Base-by-base conservation (phyloP, 305 asterid species). In the Fraxinus ornus region DNA sequence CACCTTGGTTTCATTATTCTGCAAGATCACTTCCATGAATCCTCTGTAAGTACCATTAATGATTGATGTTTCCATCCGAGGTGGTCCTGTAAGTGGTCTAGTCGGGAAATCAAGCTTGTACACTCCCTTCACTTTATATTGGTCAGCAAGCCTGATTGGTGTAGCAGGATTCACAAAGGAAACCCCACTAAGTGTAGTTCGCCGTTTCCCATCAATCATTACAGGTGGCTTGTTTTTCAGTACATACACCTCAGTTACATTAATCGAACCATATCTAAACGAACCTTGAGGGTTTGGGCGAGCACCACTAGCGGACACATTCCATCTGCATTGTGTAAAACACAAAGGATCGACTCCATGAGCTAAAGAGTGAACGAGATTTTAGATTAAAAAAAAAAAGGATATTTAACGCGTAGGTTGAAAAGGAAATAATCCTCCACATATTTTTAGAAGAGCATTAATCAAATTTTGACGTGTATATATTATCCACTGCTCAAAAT, bases 231-330 rank as follows among this genome's bases (percentile, higher is more conserved):
- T 87, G 90, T 94, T 94, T 82, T 78, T 87, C 41, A 96, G 89
- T 62, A 94, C 94, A 68, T 93, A 96, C 52, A 94, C 90, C 19
- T 94, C 97, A 33, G 99, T 96, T 85, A 96, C 99, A 78, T 96
- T 96, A 73, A 96, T 96, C 1, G 97, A 93, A 82, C 99, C 99
- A 75, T 96, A 96, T 86, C 94, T 89, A 68, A 96, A 96, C 1
- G 99, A 96, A 75, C 99, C 99, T 88, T 96, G 98, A 35, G 99
- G 99, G 81, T 96, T 96, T 37, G 98, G 97, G 33, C 99, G 97
- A 80, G 99, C 99, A 41, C 99, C 99, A 81, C 99, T 96, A 21
- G 99, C 99, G 8, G 93, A 86, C 84, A 94, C 98, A 78, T 95
- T 95, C 97, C 97, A 93, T 89, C 98, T 95, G 89, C 75, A 85